A percentile compares a stretch with the other conserved stretches of the same genome.
Evolutionary conservation across 805 yeast genomes (phyloP).

Genomic region (Starmerella scarabaei): DNA sequence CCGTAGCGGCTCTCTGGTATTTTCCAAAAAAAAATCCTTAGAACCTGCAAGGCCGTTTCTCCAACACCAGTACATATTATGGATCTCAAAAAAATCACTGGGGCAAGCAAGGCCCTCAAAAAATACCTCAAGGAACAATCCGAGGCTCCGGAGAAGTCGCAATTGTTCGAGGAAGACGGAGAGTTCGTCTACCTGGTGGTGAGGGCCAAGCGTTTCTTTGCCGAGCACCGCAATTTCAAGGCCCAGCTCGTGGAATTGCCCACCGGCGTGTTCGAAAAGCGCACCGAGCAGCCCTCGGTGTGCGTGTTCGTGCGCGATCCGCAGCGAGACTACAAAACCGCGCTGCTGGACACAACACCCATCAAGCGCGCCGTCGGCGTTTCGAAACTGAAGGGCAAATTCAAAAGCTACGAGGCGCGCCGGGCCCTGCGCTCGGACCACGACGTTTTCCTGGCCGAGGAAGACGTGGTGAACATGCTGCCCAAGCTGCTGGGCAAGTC

Average conservation of each 20-base stretch:
- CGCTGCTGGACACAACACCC: conserved; percentile 21
- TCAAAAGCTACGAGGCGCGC: conserved; percentile 78
- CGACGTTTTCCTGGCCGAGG: conserved; percentile 77
- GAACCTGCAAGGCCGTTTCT: no score
- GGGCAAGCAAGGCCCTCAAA: conserved; percentile 42
- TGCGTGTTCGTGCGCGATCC: conserved; percentile 65
- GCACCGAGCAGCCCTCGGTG: conserved; percentile 35
- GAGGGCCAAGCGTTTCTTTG: conserved; percentile 51
- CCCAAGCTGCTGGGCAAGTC: conserved; percentile 76
- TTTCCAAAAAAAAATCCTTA: not conserved
- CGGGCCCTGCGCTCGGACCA: conserved; percentile 56
- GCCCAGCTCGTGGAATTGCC: conserved; percentile 32
- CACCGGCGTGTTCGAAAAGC: conserved; percentile 34
- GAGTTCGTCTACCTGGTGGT: conserved; percentile 45
- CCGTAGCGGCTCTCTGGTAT: not conserved
- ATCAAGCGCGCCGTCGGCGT: conserved; percentile 49
- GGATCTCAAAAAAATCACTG: conserved; percentile 23
- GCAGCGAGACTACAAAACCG: conserved; percentile 32
- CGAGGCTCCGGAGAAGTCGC: conserved; percentile 28
- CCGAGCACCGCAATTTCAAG: conserved; percentile 39
- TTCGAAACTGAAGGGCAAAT: conserved; percentile 66
- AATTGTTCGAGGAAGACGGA: conserved; percentile 45
- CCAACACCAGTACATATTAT: no score
- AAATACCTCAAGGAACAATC: conserved; percentile 38
- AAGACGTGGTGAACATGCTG: conserved; percentile 59